phyloP scores from a whole-genome alignment of 1,284 basidiomycete species.

The Boletus mariae region DNA sequence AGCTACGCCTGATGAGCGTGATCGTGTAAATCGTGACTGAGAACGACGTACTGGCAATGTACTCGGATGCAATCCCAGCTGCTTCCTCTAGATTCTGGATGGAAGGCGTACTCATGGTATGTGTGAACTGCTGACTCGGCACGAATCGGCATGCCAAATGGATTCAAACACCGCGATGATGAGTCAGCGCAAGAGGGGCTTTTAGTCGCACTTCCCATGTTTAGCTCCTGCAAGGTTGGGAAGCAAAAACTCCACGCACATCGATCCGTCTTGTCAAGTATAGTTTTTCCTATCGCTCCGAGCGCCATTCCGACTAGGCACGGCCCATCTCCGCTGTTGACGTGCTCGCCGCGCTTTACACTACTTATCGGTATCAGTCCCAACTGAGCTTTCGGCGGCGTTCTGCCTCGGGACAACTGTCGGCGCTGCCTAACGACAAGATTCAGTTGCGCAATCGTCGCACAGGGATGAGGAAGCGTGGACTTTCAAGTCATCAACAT shows the following conservation, averaged over 20 bases:
- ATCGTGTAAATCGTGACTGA: background rate
- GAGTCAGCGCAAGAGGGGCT: slow-evolving; percentile 9
- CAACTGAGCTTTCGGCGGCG: background rate
- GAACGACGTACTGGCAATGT: slow-evolving; percentile 56
- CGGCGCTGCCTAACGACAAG: background rate
- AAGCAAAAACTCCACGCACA: too few relatives aligned
- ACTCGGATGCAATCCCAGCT: slow-evolving; percentile 64
- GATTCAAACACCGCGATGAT: slow-evolving; percentile 25
- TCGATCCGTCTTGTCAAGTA: too few relatives aligned
- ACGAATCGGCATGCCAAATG: slow-evolving; percentile 14
- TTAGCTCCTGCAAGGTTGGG: too few relatives aligned
- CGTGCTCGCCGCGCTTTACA: too few relatives aligned
- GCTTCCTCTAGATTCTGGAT: slow-evolving; percentile 55
- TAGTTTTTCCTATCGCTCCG: too few relatives aligned
- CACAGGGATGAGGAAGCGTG: background rate
- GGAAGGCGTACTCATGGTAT: slow-evolving; percentile 32
- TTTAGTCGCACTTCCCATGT: too few relatives aligned
- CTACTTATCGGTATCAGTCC: background rate
- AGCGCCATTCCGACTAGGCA: background rate
- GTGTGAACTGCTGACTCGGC: slow-evolving; percentile 5
- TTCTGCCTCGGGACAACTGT: background rate
- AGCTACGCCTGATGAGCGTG: slow-evolving; percentile 32
- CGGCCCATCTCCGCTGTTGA: background rate
- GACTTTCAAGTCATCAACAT: background rate
- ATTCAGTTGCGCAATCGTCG: background rate